Conservation (phyloP, 2,329 filamentous ascomycete genomes). For the Alternaria incomplexa region DNA sequence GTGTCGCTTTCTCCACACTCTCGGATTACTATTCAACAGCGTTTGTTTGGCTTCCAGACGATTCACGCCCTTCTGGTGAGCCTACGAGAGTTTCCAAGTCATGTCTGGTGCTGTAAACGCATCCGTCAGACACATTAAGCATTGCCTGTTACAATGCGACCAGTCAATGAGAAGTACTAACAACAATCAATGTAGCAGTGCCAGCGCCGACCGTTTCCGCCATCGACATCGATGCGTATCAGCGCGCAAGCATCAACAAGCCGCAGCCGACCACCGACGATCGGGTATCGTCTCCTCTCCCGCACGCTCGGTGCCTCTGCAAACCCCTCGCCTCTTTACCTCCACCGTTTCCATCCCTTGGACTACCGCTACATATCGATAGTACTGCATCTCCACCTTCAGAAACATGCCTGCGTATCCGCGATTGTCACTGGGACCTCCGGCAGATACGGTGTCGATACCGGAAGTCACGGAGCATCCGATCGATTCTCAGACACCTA, state of each 20-base stretch:
- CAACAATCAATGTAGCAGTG: background rate
- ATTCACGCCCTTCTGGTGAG: background rate
- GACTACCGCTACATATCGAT: background rate
- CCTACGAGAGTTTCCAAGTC: background rate
- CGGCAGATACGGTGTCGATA: background rate
- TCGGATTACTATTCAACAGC: background rate
- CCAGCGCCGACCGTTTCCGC: background rate
- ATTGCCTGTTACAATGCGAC: background rate
- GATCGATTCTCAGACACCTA: background rate
- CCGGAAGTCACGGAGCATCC: background rate
- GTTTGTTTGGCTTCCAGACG: background rate
- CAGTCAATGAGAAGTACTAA: background rate
- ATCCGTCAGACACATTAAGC: background rate
- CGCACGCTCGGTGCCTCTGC: background rate
- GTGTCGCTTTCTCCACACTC: background rate
- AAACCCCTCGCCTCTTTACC: background rate
- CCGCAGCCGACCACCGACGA: background rate
- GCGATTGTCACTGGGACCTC: background rate
- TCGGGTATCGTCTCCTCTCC: background rate
- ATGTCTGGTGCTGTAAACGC: background rate
- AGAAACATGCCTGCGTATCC: background rate
- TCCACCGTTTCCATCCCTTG: background rate
- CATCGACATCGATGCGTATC: background rate
- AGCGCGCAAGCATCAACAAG: background rate
- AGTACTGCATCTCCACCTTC: background rate